Percentiles rank a stretch among this genome's conserved stretches.
Evolutionary conservation across 1,284 basidiomycete species (phyloP).

Genomic region (Malassezia dermatis): DNA sequence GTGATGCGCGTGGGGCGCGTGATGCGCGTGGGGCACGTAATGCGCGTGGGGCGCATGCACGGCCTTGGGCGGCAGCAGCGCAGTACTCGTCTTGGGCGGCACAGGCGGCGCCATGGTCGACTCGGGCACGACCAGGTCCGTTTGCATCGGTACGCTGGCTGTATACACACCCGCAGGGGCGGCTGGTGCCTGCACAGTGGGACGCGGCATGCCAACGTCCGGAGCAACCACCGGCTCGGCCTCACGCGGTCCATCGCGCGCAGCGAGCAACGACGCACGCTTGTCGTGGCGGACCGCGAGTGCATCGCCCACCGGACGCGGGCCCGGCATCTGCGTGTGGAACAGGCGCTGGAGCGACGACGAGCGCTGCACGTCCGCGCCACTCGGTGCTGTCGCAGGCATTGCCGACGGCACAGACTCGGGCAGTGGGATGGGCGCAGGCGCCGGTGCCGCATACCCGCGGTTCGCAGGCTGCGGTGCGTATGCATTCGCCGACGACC

Average conservation of each 20-base stretch:
- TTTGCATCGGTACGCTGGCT: too few relatives aligned
- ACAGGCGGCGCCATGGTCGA: background rate
- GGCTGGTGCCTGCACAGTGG: too few relatives aligned
- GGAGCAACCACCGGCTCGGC: background rate
- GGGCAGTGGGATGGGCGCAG: background rate
- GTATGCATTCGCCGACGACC: background rate
- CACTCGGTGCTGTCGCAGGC: background rate
- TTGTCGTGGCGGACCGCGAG: background rate
- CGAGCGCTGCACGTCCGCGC: background rate
- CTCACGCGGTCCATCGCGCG: background rate
- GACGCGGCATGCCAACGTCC: too few relatives aligned
- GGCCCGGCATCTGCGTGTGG: background rate
- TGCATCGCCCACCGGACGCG: background rate
- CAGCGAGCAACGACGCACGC: background rate
- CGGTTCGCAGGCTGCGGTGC: background rate
- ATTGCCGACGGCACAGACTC: background rate
- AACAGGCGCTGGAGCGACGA: background rate
- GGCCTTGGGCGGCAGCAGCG: too few relatives aligned
- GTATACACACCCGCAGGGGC: too few relatives aligned
- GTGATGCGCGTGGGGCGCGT: background rate
- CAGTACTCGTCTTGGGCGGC: background rate
- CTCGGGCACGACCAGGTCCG: too few relatives aligned
- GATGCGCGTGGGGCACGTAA: background rate
- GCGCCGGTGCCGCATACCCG: background rate
- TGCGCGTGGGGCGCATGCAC: too few relatives aligned